phyloP scores from a whole-genome alignment of 1,284 basidiomycete species.

The Mycena sp. region DNA sequence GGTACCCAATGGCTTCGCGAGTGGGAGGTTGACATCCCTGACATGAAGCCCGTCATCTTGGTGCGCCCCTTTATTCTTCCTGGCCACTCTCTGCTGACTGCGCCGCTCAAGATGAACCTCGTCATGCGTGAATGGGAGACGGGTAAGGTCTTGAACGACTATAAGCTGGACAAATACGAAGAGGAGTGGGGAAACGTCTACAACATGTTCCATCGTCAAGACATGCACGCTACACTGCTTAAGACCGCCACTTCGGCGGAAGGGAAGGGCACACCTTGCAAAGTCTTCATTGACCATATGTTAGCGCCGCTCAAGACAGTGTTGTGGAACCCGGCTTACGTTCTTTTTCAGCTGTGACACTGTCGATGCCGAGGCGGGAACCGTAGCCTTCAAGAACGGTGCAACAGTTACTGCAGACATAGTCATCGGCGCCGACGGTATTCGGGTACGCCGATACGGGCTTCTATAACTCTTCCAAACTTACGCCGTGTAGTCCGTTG shows the following conservation, averaged over 20 bases:
- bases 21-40: conserved; percentile 44
- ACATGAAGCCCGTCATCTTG: conserved; percentile 42
- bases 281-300: conserved; percentile 43
- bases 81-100: neutral
- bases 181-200: conserved; percentile 46
- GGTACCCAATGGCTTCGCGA: conserved; percentile 46
- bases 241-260: conserved; percentile 38
- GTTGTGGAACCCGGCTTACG: neutral
- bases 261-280: conserved; percentile 40
- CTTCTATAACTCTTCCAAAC: neutral
- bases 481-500: conserved; percentile 35
- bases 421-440: conserved; percentile 53
- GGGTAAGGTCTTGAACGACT: conserved; percentile 40
- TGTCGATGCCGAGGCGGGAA: conserved; percentile 38
- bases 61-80: conserved; percentile 14
- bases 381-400: conserved; percentile 45
- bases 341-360: conserved; percentile 33
- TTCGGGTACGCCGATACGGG: conserved; percentile 36
- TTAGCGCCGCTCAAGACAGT: conserved; percentile 33
- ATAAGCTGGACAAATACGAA: conserved; percentile 43
- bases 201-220: conserved; percentile 45
- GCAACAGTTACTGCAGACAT: conserved; percentile 45
- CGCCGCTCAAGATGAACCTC: conserved; percentile 35
- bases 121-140: conserved; percentile 44
- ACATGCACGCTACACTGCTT: conserved; percentile 43